Conservation (phyloP, 2,329 filamentous ascomycete genomes). For the Cladosporium sp. region DNA sequence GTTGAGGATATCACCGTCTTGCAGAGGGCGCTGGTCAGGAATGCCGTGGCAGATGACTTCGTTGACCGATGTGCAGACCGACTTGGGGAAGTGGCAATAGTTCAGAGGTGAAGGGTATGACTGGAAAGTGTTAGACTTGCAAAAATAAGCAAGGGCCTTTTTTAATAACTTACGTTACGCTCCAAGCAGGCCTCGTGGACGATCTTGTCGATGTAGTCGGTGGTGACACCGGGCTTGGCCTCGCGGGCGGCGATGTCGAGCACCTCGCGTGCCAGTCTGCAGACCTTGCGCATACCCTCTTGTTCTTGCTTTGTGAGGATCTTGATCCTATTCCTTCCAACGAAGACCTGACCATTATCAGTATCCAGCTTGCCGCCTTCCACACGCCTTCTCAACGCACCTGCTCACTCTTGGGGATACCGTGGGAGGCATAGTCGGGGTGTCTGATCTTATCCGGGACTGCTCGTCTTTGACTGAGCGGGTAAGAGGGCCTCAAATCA, state of each 20-base stretch:
- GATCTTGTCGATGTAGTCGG: conserved; percentile 86
- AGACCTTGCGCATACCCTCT: conserved; percentile 86
- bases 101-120: conserved; percentile 89
- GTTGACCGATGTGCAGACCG: conserved; percentile 89
- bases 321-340: conserved; percentile 70
- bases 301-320: conserved; percentile 73
- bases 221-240: conserved; percentile 79
- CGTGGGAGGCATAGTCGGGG: conserved; percentile 82
- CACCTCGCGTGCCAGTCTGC: conserved; percentile 78
- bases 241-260: conserved; percentile 82
- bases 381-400: conserved; percentile 37
- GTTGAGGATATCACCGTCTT: conserved; percentile 92
- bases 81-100: conserved; percentile 93
- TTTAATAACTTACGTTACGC: conserved; percentile 63
- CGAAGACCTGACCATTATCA: conserved; percentile 1
- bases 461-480: conserved; percentile 61
- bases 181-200: conserved; percentile 92
- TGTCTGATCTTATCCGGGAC: conserved; percentile 73
- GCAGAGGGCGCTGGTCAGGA: conserved; percentile 76
- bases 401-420: conserved; percentile 62
- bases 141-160: no score
- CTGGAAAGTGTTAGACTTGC: conserved; percentile 43
- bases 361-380: not conserved
- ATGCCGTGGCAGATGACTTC: conserved; percentile 98
- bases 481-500: conserved; percentile 64